These are phyloP conservation scores for Candida labiduridarum DNA, from an alignment of 1,139 yeast genomes.

Conservation along the genomic window DNA sequence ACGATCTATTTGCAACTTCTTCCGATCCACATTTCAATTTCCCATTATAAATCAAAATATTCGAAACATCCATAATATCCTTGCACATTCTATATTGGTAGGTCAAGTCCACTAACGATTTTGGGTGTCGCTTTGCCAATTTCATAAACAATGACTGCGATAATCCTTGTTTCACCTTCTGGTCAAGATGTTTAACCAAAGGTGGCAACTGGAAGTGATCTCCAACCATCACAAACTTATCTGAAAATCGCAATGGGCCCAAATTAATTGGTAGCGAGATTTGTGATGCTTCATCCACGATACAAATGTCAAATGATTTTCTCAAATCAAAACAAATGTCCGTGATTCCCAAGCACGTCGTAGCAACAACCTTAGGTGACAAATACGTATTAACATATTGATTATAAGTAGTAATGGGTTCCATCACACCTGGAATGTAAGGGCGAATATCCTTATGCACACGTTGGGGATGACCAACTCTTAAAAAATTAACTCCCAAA, in stretches of 20 bases:
- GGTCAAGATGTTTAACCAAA: slow-evolving; percentile 63
- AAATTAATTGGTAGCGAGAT: slow-evolving; percentile 87
- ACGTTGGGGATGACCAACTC: slow-evolving; percentile 59
- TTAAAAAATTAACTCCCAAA: slow-evolving; percentile 46
- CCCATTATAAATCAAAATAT: slow-evolving; percentile 75
- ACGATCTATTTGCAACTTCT: slow-evolving; percentile 57
- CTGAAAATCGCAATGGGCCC: slow-evolving; percentile 81
- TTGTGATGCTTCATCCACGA: slow-evolving; percentile 96
- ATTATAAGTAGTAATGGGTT: slow-evolving; percentile 42
- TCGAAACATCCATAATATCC: slow-evolving; percentile 84
- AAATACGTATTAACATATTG: slow-evolving; percentile 50
- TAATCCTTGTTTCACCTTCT: slow-evolving; percentile 61
- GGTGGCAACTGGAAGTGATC: slow-evolving; percentile 95
- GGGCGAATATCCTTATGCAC: slow-evolving; percentile 65
- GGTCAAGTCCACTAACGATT: slow-evolving; percentile 70
- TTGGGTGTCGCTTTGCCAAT: slow-evolving; percentile 72
- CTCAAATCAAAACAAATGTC: slow-evolving; percentile 61
- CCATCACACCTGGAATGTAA: slow-evolving; percentile 50
- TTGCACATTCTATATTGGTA: slow-evolving; percentile 91
- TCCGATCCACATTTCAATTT: slow-evolving; percentile 74
- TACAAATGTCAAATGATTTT: slow-evolving; percentile 82
- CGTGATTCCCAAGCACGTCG: slow-evolving; percentile 80
- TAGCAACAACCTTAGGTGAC: slow-evolving; percentile 76
- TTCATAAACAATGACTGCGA: slow-evolving; percentile 75
- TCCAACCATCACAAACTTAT: slow-evolving; percentile 86